These are phyloP conservation scores for Calendula officinalis DNA, from an alignment of 129 eudicot species.

Conservation along the genomic window DNA sequence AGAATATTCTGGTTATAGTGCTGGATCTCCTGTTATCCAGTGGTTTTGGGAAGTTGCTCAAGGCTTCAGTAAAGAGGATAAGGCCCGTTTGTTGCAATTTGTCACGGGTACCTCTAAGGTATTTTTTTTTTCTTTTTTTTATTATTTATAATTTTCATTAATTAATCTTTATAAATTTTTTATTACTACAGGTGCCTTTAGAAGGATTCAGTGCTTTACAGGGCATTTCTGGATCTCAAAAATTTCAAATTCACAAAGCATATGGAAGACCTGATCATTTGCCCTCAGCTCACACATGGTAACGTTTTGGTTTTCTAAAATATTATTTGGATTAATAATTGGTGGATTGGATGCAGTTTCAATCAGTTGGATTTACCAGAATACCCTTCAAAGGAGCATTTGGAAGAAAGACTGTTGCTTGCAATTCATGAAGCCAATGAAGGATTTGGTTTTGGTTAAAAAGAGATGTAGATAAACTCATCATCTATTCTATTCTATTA, in stretches of 20 bases:
- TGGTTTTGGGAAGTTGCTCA: conserved; percentile 84
- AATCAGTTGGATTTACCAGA: conserved; percentile 83
- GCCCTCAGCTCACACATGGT: conserved; percentile 92
- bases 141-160: no score
- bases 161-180: no score
- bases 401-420: conserved; percentile 68
- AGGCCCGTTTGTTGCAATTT: conserved; percentile 68
- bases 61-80: conserved; percentile 71
- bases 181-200: no score
- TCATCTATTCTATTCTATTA: no score
- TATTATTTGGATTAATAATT: not conserved
- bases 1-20: conserved; percentile 60
- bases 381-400: conserved; percentile 66
- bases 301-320: not conserved
- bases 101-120: conserved; percentile 76
- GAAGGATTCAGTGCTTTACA: no score
- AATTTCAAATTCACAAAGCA: conserved; percentile 85
- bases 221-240: conserved; percentile 33
- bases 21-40: conserved; percentile 47
- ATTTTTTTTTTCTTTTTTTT: not conserved
- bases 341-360: conserved; percentile 48
- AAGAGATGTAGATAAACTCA: no score
- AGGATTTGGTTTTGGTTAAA: conserved; percentile 80
- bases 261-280: conserved; percentile 78
- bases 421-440: conserved; percentile 86